phyloP scores from a whole-genome alignment of 805 yeast species.

The Wickerhamomyces hampshirensis region DNA sequence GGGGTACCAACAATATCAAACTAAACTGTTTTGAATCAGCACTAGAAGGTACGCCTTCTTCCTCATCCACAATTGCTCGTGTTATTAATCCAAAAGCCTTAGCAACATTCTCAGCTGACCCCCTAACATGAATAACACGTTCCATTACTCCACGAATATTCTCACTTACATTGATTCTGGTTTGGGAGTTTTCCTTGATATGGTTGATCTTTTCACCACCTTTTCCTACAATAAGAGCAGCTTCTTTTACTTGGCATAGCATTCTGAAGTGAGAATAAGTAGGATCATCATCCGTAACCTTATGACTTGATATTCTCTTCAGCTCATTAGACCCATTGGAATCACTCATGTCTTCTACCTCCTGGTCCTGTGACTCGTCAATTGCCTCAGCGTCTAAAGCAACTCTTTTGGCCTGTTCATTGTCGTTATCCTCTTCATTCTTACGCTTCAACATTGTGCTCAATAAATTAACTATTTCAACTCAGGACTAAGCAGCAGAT shows the following conservation, averaged over 20 bases:
- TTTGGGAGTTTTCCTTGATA: constrained; percentile 57
- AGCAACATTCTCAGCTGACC: constrained; percentile 73
- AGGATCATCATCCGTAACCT: constrained; percentile 44
- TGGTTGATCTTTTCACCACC: constrained; percentile 71
- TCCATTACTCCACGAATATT: constrained; percentile 69
- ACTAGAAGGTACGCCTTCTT: constrained; percentile 57
- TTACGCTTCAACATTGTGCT: constrained; percentile 46
- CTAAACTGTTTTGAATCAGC: constrained; percentile 49
- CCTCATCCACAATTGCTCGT: constrained; percentile 61
- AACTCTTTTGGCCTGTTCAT: constrained; percentile 49
- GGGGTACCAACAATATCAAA: constrained; percentile 65
- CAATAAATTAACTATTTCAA: not conserved
- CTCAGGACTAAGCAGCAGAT: no score
- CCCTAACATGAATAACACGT: constrained; percentile 68
- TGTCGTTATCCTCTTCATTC: constrained; percentile 50
- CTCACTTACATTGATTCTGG: constrained; percentile 67
- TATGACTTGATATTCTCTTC: constrained; percentile 13
- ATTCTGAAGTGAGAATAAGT: constrained; percentile 65
- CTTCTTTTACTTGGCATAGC: constrained; percentile 72
- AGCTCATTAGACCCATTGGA: constrained; percentile 1
- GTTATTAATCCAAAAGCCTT: constrained; percentile 74
- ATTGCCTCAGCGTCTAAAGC: constrained; percentile 63
- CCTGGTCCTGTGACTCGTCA: constrained; percentile 21
- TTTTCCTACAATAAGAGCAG: constrained; percentile 70
- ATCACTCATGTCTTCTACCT: constrained; percentile 2